Conservation (phyloP, 1,284 basidiomycete genomes). For the Anthracocystis walkeri region DNA sequence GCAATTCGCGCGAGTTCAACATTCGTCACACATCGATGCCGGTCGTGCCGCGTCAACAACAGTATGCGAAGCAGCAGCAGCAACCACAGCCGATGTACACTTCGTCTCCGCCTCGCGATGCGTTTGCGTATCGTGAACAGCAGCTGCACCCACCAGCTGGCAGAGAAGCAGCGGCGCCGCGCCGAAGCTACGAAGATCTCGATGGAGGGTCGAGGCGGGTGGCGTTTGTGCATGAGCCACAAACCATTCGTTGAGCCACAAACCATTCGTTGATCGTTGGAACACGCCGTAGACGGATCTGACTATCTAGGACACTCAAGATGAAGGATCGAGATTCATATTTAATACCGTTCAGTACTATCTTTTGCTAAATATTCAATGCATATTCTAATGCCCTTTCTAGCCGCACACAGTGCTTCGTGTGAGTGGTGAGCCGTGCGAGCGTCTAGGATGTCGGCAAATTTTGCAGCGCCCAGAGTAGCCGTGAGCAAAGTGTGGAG, state of each 20-base stretch:
- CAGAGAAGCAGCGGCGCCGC: slow-evolving; percentile 9
- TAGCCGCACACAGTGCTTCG: not conserved
- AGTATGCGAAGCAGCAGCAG: slow-evolving; percentile 8
- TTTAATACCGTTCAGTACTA: not conserved
- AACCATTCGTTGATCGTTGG: slow-evolving; percentile 42
- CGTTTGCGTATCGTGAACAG: slow-evolving; percentile 24
- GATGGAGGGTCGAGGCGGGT: slow-evolving; percentile 32
- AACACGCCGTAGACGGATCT: slow-evolving; percentile 30
- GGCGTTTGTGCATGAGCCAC: slow-evolving; percentile 37
- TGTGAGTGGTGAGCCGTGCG: not conserved
- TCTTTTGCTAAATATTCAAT: not conserved
- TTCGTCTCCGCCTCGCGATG: slow-evolving; percentile 28
- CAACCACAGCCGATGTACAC: slow-evolving; percentile 23
- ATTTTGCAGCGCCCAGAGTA: not conserved
- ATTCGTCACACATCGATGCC: slow-evolving; percentile 39
- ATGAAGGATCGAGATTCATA: too few species aligned
- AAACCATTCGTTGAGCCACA: slow-evolving; percentile 41
- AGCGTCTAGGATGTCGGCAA: not conserved
- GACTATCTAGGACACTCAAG: too few species aligned
- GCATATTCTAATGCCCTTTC: not conserved
- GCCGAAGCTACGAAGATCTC: slow-evolving; percentile 43
- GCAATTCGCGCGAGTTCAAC: slow-evolving; percentile 33
- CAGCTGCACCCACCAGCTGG: slow-evolving; percentile 12
- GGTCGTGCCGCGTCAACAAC: slow-evolving; percentile 13
- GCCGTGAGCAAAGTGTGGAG: not conserved